Evolutionary conservation across 106 monocot genomes (phyloP).

Genomic region (Allium cepa): DNA sequence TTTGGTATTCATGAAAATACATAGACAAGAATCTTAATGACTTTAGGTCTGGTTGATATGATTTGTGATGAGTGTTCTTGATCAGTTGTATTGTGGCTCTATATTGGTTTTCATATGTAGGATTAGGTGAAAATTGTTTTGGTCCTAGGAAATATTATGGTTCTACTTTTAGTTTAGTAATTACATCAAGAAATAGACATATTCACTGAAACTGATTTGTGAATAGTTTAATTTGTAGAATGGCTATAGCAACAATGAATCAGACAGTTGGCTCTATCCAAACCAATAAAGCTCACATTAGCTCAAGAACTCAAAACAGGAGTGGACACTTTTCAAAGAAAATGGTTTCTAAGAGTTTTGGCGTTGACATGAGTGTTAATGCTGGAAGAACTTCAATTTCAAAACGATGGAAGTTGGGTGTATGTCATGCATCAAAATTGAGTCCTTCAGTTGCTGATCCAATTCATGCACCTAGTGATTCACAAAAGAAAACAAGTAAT

Average conservation of each 20-base stretch:
- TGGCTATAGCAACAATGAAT: conserved; percentile 27
- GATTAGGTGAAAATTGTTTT: not conserved
- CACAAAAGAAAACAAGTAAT: conserved; percentile 63
- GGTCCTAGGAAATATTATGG: not conserved
- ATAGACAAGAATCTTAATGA: too few relatives aligned
- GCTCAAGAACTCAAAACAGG: conserved; percentile 6
- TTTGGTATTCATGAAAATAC: too few relatives aligned
- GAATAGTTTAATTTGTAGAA: conserved; percentile 10
- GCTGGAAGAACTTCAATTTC: conserved; percentile 11
- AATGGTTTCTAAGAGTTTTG: conserved; percentile 23
- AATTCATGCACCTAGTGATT: conserved; percentile 20
- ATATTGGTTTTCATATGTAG: not conserved
- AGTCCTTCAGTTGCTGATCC: conserved; percentile 41
- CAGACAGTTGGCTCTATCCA: conserved; percentile 19
- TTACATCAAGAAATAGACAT: not conserved
- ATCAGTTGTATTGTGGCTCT: not conserved
- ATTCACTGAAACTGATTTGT: not conserved
- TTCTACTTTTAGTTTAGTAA: not conserved
- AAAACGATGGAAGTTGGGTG: conserved; percentile 21
- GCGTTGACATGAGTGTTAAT: conserved; percentile 11
- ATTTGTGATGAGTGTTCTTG: not conserved
- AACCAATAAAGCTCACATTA: not conserved
- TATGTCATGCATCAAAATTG: conserved; percentile 32
- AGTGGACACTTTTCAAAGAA: conserved; percentile 10
- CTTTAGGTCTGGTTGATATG: not conserved